These are phyloP conservation scores for Trichosanthes cucumerina DNA, from an alignment of 306 rosid species.

Conservation along the genomic window DNA sequence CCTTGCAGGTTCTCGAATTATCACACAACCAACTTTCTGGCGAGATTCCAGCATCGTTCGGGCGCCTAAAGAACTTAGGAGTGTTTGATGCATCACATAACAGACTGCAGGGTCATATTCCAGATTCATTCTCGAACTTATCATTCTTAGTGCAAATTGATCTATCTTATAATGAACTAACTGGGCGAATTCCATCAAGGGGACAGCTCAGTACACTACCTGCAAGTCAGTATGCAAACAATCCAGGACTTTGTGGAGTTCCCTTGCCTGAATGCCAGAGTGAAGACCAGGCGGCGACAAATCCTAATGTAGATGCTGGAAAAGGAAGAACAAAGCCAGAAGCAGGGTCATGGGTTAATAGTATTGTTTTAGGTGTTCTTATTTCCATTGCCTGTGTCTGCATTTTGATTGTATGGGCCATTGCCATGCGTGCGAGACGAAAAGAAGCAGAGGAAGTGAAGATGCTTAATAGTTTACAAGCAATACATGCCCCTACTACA, in stretches of 20 bases:
- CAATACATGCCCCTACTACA: slow-evolving; percentile 86
- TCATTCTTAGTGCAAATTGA: slow-evolving; percentile 93
- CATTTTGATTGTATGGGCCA: slow-evolving; percentile 77
- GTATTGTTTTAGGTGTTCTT: slow-evolving; percentile 72
- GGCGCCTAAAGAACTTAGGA: slow-evolving; percentile 70
- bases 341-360: slow-evolving; percentile 68
- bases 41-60: slow-evolving; percentile 80
- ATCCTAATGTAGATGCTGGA: slow-evolving; percentile 23
- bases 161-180: slow-evolving; percentile 73
- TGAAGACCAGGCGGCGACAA: slow-evolving; percentile 31
- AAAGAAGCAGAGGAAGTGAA: slow-evolving; percentile 78
- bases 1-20: slow-evolving; percentile 80
- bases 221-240: slow-evolving; percentile 74
- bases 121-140: slow-evolving; percentile 85
- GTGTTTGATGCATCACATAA: slow-evolving; percentile 91
- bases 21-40: slow-evolving; percentile 92
- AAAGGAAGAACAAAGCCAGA: slow-evolving; percentile 34
- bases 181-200: slow-evolving; percentile 80
- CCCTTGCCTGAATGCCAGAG: slow-evolving; percentile 68
- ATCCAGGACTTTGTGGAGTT: slow-evolving; percentile 95
- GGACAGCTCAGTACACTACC: slow-evolving; percentile 94
- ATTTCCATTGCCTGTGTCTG: slow-evolving; percentile 79
- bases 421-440: slow-evolving; percentile 75
- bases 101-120: slow-evolving; percentile 81
- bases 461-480: slow-evolving; percentile 84